These are phyloP conservation scores for Aureobasidium sp. DNA, from an alignment of 2,329 filamentous ascomycete species.

Conservation along the genomic window DNA sequence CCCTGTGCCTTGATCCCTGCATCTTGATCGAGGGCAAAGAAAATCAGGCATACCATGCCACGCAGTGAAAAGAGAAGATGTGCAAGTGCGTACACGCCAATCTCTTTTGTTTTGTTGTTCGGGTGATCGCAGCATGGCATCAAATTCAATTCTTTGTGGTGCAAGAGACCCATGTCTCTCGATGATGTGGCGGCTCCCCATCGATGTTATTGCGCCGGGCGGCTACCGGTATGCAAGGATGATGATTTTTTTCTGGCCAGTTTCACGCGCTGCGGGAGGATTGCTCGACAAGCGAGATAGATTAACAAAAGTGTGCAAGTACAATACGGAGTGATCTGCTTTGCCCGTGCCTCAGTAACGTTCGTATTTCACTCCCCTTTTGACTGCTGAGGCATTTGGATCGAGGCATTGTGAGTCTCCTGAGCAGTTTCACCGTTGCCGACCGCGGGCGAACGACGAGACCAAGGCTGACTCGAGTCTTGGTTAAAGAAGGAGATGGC, in stretches of 20 bases:
- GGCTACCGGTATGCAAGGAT: background rate
- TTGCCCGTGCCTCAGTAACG: no score
- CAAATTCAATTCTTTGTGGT: background rate
- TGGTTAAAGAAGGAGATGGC: background rate
- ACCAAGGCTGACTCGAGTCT: background rate
- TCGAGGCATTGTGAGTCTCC: background rate
- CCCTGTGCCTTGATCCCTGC: no score
- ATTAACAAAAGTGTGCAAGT: background rate
- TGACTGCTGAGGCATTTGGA: background rate
- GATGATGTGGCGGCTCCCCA: background rate
- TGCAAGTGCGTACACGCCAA: background rate
- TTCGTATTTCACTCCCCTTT: background rate
- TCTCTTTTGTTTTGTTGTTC: no score
- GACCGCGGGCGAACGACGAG: conserved; percentile 4
- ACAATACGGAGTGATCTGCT: no score
- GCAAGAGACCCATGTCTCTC: no score
- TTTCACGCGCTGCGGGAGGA: background rate
- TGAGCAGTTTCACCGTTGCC: background rate
- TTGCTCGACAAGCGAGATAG: conserved; percentile 4
- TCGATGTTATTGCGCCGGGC: background rate
- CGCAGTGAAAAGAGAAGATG: no score
- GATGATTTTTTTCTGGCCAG: background rate
- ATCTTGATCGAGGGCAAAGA: background rate
- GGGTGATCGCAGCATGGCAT: background rate
- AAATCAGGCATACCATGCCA: conserved; percentile 4